Conservation (phyloP, 208 protist species). For the Crithidia expoeki region DNA sequence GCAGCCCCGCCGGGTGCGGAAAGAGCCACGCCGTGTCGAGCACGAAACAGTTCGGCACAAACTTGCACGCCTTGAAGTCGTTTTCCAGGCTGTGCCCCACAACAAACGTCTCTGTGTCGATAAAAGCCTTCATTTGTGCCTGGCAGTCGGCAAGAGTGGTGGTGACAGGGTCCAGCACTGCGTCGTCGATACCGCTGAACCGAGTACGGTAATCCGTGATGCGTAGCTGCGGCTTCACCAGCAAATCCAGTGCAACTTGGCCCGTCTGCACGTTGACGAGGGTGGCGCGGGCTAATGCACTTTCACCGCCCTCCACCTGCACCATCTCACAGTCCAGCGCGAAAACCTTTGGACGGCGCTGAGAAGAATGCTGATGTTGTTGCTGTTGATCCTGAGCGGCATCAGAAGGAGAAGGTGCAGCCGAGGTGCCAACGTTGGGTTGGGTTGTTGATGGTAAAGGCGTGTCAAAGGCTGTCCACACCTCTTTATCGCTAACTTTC, state of each 20-base stretch:
- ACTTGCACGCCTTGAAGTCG: slow-evolving; percentile 89
- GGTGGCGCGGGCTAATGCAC: slow-evolving; percentile 83
- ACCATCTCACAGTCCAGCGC: slow-evolving; percentile 95
- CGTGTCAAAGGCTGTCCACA: slow-evolving; percentile 12
- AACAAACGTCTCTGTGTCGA: slow-evolving; percentile 84
- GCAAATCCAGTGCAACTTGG: slow-evolving; percentile 79
- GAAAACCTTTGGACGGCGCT: slow-evolving; percentile 39
- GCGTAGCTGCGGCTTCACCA: slow-evolving; percentile 76
- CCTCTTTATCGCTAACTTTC: neutral
- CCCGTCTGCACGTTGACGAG: slow-evolving; percentile 73
- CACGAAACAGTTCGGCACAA: slow-evolving; percentile 84
- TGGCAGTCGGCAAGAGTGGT: slow-evolving; percentile 83
- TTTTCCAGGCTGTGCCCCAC: slow-evolving; percentile 95
- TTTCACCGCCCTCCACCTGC: slow-evolving; percentile 44
- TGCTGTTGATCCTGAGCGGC: neutral
- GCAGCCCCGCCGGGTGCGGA: slow-evolving; percentile 86
- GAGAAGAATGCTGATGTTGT: neutral
- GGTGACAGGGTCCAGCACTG: slow-evolving; percentile 69
- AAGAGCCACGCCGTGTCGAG: slow-evolving; percentile 91
- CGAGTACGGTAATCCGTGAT: slow-evolving; percentile 91
- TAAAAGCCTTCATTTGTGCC: slow-evolving; percentile 45
- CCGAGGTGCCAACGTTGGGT: too few relatives aligned
- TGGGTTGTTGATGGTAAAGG: too few relatives aligned
- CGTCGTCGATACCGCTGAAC: slow-evolving; percentile 90
- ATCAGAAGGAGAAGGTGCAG: too few relatives aligned